Percentiles rank a stretch among this genome's conserved stretches.
phyloP scores from a whole-genome alignment of 108 stramenopile genomes.

The Epithemia pelagica region DNA sequence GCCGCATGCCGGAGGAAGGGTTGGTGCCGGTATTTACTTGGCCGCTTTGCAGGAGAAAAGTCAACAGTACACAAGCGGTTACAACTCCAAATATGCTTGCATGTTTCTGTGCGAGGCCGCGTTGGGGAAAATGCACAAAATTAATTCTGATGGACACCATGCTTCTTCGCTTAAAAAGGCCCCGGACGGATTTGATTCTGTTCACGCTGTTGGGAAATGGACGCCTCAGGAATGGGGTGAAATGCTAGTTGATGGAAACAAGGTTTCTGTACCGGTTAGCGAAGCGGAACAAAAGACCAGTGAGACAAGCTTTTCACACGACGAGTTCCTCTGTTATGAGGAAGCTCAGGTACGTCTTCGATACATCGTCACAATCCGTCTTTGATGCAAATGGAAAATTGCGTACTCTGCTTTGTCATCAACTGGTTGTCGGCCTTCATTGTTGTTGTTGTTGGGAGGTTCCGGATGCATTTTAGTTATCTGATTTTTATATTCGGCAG shows the following conservation, averaged over 20 bases:
- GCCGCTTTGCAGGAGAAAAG: slow-evolving; percentile 40
- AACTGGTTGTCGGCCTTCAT: too few species aligned
- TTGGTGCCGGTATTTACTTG: slow-evolving; percentile 45
- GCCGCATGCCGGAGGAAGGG: slow-evolving; percentile 54
- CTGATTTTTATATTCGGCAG: too few species aligned
- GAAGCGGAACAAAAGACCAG: not conserved
- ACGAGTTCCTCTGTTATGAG: slow-evolving; percentile 33
- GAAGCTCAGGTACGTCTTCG: slow-evolving; percentile 22
- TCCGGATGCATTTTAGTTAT: too few species aligned
- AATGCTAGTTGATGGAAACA: slow-evolving; percentile 27
- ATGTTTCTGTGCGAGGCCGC: slow-evolving; percentile 49
- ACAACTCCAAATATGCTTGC: slow-evolving; percentile 21
- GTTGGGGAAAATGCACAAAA: slow-evolving; percentile 32
- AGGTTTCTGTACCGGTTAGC: slow-evolving; percentile 24
- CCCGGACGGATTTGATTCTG: slow-evolving; percentile 40
- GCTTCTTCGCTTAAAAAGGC: slow-evolving; percentile 19
- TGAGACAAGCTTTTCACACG: slow-evolving; percentile 24
- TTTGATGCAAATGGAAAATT: slow-evolving; percentile 10
- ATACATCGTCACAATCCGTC: slow-evolving; percentile 22
- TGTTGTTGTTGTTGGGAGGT: too few species aligned
- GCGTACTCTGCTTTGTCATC: too few species aligned
- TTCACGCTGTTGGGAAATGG: slow-evolving; percentile 31
- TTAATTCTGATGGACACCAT: slow-evolving; percentile 22
- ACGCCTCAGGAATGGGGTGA: slow-evolving; percentile 19
- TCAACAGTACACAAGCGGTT: slow-evolving; percentile 27